Conservation (phyloP, 352 stramenopile species). For the Phytophthora pseudosyringae region DNA sequence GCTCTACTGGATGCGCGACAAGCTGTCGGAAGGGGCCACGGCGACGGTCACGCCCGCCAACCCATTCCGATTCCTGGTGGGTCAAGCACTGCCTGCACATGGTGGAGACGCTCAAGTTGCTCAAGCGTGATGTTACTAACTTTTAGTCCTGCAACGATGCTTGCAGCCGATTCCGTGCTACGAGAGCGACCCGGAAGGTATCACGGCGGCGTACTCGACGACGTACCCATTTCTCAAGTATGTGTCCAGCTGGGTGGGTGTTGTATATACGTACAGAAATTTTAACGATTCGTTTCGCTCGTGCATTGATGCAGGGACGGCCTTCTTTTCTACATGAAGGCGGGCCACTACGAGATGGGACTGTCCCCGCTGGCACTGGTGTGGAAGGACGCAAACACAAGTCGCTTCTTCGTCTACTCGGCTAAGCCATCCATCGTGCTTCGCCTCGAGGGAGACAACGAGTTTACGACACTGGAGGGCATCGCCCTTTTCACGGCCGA, state of each 20-base stretch:
- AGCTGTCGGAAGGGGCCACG: constrained; percentile 79
- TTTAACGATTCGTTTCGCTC: background rate
- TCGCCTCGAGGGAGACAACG: constrained; percentile 47
- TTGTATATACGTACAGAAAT: too few species aligned
- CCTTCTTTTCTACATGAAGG: constrained; percentile 91
- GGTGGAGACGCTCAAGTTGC: background rate
- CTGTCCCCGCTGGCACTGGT: constrained; percentile 87
- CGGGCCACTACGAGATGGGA: constrained; percentile 89
- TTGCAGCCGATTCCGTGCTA: constrained; percentile 83
- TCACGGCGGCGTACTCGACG: constrained; percentile 80
- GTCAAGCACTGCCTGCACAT: background rate
- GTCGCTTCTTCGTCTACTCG: constrained; percentile 79
- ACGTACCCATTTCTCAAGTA: constrained; percentile 89
- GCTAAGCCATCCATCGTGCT: constrained; percentile 81
- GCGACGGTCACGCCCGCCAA: constrained; percentile 61
- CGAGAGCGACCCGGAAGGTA: constrained; percentile 81
- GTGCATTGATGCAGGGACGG: constrained; percentile 65
- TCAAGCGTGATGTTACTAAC: background rate
- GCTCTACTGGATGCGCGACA: constrained; percentile 92
- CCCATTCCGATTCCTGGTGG: constrained; percentile 79
- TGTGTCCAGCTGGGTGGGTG: constrained; percentile 11
- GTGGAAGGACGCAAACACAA: constrained; percentile 90
- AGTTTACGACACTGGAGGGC: constrained; percentile 79
- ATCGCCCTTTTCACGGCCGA: constrained; percentile 63
- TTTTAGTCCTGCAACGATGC: background rate